Base-by-base conservation (phyloP, 495 filamentous ascomycete species). In the Thozetella sp. region DNA sequence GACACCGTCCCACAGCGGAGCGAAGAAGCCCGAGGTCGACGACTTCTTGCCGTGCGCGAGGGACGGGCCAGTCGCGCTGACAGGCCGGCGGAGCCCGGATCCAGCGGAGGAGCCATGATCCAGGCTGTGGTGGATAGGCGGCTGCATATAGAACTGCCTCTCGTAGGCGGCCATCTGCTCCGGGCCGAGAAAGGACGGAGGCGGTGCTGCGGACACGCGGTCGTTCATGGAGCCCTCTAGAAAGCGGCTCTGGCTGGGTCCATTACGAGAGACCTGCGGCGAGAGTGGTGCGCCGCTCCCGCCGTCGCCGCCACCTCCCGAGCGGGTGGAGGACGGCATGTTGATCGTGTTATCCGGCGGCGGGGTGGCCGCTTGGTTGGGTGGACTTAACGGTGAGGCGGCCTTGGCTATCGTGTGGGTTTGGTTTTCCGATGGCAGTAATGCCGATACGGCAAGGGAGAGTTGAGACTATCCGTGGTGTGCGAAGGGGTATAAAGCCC, bases 211-310 rank as follows among this genome's bases (percentile, higher is more conserved):
- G 61, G 88, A 91, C 19, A 82, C 79, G 58, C 88, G 84, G 68
- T 93, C 90, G 67, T 86, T 90, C 89, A 93, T 92, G 56, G 82
- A 89, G 2, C 87, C 90, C 64, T 93, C 90, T 3, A 88, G 71
- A 65, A 93, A 93, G 25, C 83, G 63, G 54, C 70, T 73, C 30
- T 67, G 59, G 22, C 55, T 54, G 20, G 56, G 50, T 24, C 30
- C 12, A 50, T 52, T 19, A 56, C 56, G 23, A 59, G 55, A 23
- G 58, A 59, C 40, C 43, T 40, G 37, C 50, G 25, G 22, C 27
- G 56, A 24, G 46, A 30, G 25, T 27, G 34, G 12, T 59, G 46
- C 22, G 58, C 54, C 30, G 20, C 53, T 6, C 26, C 53, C 24
- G 11, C 25, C 53, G 22, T 22, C 17, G 53, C n/a, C 50, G 51